These are phyloP conservation scores for Leavenworthia alabamica DNA, from an alignment of 345 rosid genomes.

Conservation along the genomic window DNA sequence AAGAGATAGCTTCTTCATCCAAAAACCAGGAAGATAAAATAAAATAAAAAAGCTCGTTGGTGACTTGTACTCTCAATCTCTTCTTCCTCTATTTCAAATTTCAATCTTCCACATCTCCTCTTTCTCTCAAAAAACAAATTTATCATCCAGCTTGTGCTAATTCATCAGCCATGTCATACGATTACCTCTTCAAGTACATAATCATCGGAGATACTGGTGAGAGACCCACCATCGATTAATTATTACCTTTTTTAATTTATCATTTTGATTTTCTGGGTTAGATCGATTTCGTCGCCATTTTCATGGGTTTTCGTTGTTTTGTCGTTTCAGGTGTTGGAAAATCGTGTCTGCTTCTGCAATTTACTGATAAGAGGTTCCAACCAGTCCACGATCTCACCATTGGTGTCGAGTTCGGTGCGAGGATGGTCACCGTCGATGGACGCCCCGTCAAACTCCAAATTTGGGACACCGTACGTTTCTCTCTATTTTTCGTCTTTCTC, in stretches of 20 bases:
- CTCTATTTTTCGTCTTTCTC: neutral
- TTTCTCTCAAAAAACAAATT: neutral
- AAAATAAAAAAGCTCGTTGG: conserved; percentile 14
- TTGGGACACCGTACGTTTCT: conserved; percentile 55
- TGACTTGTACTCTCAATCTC: conserved; percentile 27
- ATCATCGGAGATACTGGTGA: conserved; percentile 69
- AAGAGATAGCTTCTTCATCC: conserved; percentile 3
- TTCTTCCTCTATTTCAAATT: conserved; percentile 19
- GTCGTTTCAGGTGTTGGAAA: conserved; percentile 50
- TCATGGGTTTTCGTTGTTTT: neutral
- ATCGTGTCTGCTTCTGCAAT: conserved; percentile 59
- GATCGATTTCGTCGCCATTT: conserved; percentile 4
- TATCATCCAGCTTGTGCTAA: neutral
- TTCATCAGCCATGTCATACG: conserved; percentile 51
- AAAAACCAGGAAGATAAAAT: conserved; percentile 22
- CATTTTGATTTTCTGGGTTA: neutral
- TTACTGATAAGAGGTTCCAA: conserved; percentile 68
- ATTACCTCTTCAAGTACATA: conserved; percentile 73
- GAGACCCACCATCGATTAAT: neutral
- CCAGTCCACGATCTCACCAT: conserved; percentile 75
- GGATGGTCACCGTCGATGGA: conserved; percentile 58
- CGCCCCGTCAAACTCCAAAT: conserved; percentile 61
- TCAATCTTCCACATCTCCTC: conserved; percentile 5
- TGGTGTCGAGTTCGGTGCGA: conserved; percentile 69
- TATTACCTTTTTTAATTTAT: neutral